These are phyloP conservation scores for Nothophoma quercina DNA, from an alignment of 2,329 filamentous ascomycete genomes.

Conservation along the genomic window DNA sequence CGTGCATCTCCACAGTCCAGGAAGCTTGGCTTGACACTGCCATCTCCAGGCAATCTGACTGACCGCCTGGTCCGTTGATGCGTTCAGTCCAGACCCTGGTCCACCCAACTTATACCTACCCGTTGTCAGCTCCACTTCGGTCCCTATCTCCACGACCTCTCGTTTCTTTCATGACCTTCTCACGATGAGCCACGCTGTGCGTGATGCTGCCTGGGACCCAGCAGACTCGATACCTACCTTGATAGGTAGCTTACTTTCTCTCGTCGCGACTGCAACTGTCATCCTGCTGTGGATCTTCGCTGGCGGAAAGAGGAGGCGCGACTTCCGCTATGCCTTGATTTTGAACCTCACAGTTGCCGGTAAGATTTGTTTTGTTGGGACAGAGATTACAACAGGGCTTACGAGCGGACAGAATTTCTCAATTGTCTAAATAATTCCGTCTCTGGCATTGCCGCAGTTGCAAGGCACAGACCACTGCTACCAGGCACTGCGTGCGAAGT, in stretches of 20 bases:
- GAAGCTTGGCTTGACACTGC: conserved; percentile 6
- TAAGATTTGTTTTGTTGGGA: not conserved
- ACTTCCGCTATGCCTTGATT: conserved; percentile 34
- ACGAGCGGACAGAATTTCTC: conserved; percentile 22
- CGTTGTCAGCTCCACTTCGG: not conserved
- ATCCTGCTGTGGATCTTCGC: conserved; percentile 29
- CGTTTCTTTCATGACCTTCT: conserved; percentile 4
- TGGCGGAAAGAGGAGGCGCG: conserved; percentile 23
- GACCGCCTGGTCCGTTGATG: conserved; percentile 1
- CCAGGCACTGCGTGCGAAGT: conserved; percentile 48
- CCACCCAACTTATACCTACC: not conserved
- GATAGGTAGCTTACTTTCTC: conserved; percentile 32
- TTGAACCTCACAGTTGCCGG: conserved; percentile 34
- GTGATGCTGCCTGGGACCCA: conserved; percentile 19
- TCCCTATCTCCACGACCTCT: not conserved
- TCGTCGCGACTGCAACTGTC: conserved; percentile 21
- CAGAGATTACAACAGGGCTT: not conserved
- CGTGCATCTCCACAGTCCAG: not conserved
- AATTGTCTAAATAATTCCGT: conserved; percentile 55
- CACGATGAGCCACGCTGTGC: conserved; percentile 18
- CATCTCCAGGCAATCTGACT: not conserved
- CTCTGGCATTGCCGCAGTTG: conserved; percentile 50
- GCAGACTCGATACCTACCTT: conserved; percentile 28
- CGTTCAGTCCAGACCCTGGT: conserved; percentile 3
- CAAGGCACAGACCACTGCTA: conserved; percentile 31